Evolutionary conservation across 352 stramenopile species (phyloP).

Genomic region (Globisporangium camurandrum): DNA sequence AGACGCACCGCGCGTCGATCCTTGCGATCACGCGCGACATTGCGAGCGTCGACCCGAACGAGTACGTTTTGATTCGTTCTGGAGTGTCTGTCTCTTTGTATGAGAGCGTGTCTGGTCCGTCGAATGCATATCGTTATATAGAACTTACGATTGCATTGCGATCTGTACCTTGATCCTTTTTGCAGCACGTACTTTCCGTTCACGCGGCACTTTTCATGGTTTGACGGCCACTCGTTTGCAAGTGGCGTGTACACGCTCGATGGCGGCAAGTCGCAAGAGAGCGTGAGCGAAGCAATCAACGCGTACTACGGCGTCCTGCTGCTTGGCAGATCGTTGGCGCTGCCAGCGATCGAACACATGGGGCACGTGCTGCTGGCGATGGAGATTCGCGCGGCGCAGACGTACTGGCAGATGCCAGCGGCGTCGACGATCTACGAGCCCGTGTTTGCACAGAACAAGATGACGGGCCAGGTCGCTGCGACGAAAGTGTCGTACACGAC

Average conservation of each 20-base stretch:
- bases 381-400: conserved; percentile 91
- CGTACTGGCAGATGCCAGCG: conserved; percentile 94
- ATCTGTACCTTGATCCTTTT: conserved; percentile 4
- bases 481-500: conserved; percentile 85
- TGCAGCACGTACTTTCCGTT: conserved; percentile 82
- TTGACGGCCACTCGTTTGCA: conserved; percentile 95
- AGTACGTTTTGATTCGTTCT: conserved; percentile 30
- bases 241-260: conserved; percentile 93
- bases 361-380: conserved; percentile 87
- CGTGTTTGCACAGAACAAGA: conserved; percentile 71
- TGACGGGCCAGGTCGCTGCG: conserved; percentile 70
- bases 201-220: conserved; percentile 95
- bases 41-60: conserved; percentile 44
- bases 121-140: background rate
- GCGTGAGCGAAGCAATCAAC: conserved; percentile 95
- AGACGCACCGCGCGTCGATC: conserved; percentile 66
- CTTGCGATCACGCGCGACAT: conserved; percentile 75
- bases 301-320: conserved; percentile 97
- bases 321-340: conserved; percentile 69
- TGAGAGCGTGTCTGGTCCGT: background rate
- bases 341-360: conserved; percentile 80
- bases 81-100: background rate
- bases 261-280: conserved; percentile 95
- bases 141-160: no score
- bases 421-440: conserved; percentile 56